Percentiles rank a stretch among this genome's conserved stretches.
Conservation (phyloP, 257 asterid species). For the Gardenia jasminoides region DNA sequence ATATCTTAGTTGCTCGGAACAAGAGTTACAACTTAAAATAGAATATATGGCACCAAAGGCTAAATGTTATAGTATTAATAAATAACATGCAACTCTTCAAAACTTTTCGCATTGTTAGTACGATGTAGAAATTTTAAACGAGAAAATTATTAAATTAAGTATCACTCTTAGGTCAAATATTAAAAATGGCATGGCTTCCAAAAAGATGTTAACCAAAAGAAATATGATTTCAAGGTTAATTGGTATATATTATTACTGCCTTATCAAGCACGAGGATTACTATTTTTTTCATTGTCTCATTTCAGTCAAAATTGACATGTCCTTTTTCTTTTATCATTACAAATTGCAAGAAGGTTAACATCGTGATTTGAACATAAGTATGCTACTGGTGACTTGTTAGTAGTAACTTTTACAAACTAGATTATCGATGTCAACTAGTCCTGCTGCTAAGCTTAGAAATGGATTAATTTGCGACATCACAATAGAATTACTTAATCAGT, state of each 20-base stretch:
- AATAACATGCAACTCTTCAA: neutral
- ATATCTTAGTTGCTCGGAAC: constrained; percentile 19
- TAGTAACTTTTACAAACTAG: neutral
- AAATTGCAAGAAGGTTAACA: neutral
- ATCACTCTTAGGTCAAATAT: constrained; percentile 14
- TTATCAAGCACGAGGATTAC: constrained; percentile 25
- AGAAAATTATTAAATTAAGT: neutral
- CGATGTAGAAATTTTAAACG: neutral
- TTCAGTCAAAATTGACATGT: constrained; percentile 9
- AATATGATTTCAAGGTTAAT: neutral
- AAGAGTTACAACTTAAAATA: constrained; percentile 6
- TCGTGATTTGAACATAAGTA: neutral
- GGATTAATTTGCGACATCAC: neutral
- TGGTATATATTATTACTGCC: constrained; percentile 8
- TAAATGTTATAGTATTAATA: neutral
- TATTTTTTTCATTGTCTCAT: neutral
- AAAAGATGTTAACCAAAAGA: neutral
- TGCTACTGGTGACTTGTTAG: neutral
- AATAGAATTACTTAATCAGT: neutral
- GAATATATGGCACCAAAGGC: neutral
- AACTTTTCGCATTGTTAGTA: neutral
- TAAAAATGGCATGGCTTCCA: constrained; percentile 4
- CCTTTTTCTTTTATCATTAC: neutral
- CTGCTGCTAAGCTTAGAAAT: neutral
- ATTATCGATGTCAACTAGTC: neutral